These are phyloP conservation scores for Aphanomyces cochlioides DNA, from an alignment of 352 stramenopile species.

Conservation along the genomic window DNA sequence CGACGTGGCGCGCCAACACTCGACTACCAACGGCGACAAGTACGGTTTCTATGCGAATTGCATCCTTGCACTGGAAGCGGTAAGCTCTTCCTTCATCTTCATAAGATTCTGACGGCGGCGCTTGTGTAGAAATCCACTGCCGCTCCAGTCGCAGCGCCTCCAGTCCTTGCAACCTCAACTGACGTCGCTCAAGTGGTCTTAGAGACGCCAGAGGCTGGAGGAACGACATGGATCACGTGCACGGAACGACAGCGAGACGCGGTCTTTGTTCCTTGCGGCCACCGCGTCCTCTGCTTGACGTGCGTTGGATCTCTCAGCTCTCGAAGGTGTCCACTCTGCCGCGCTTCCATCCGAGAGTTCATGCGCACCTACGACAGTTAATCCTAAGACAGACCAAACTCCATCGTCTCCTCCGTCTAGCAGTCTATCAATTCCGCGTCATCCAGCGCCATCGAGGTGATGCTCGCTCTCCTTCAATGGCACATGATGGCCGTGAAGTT, in stretches of 20 bases:
- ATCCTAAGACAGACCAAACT: neutral
- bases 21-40: conserved; percentile 33
- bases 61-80: conserved; percentile 13
- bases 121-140: too few relatives aligned
- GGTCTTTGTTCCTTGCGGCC: conserved; percentile 40
- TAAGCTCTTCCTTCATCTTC: neutral
- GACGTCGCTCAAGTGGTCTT: neutral
- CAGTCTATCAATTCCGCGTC: too few relatives aligned
- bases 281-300: neutral
- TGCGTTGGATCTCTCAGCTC: neutral
- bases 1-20: conserved; percentile 2
- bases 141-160: too few relatives aligned
- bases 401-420: too few relatives aligned
- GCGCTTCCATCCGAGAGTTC: conserved; percentile 56
- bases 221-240: conserved; percentile 61
- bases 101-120: too few relatives aligned
- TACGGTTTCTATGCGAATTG: conserved; percentile 39
- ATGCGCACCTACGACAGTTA: conserved; percentile 73
- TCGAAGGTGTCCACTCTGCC: neutral
- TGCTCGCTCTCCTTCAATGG: too few relatives aligned
- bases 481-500: too few relatives aligned
- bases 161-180: neutral
- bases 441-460: too few relatives aligned
- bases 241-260: conserved; percentile 69
- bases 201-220: neutral